Percentiles rank a stretch among this genome's conserved stretches.
Conservation (phyloP, 108 stramenopile species). For the Aurantiochytrium sp. region DNA sequence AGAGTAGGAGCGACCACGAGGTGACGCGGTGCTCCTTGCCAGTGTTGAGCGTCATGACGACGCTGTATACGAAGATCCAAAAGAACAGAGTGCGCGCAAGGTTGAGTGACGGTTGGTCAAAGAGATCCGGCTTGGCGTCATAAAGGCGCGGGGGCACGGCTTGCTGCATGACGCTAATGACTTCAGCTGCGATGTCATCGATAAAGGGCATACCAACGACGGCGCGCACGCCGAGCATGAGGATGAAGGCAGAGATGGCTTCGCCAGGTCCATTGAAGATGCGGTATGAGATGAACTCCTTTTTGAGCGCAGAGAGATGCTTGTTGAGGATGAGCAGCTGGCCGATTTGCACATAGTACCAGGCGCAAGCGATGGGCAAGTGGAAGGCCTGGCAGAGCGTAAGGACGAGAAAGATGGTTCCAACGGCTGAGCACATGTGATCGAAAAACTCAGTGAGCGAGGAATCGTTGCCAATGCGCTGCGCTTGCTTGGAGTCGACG, state of each 20-base stretch:
- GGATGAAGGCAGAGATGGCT: neutral
- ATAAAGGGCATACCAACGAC: neutral
- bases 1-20: neutral
- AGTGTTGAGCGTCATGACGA: neutral
- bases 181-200: neutral
- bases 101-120: neutral
- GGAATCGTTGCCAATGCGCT: constrained; percentile 69
- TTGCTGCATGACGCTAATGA: neutral
- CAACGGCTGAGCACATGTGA: constrained; percentile 66
- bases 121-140: neutral
- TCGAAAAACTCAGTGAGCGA: constrained; percentile 76
- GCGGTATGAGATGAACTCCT: constrained; percentile 72
- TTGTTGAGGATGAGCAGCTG: constrained; percentile 73
- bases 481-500: constrained; percentile 61
- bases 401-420: constrained; percentile 68
- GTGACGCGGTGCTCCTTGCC: neutral
- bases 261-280: constrained; percentile 75
- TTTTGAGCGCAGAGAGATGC: constrained; percentile 71
- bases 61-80: neutral
- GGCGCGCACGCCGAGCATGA: neutral
- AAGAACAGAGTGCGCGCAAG: constrained; percentile 8
- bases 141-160: neutral
- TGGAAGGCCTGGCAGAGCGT: constrained; percentile 69
- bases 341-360: constrained; percentile 74
- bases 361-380: constrained; percentile 57